phyloP scores from a whole-genome alignment of 108 stramenopile genomes.

The Skeletonema costatum region DNA sequence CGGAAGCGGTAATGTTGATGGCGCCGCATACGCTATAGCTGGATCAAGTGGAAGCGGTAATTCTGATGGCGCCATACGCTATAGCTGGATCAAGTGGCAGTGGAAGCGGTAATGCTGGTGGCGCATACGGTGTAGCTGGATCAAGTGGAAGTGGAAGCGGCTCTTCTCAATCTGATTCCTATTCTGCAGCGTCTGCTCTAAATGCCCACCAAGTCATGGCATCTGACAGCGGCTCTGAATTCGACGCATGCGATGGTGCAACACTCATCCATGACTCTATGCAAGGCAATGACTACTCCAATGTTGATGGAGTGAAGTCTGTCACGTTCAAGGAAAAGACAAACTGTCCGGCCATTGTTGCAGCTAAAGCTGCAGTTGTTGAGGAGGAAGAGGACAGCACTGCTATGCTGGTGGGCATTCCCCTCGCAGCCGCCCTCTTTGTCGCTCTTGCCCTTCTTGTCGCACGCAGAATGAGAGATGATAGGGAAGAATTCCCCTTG shows the following conservation, averaged over 20 bases:
- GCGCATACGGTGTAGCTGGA: background rate
- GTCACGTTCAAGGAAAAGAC: conserved; percentile 9
- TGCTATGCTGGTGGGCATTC: conserved; percentile 18
- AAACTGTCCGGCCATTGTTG: conserved; percentile 8
- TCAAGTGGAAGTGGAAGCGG: background rate
- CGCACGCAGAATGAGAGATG: conserved; percentile 7
- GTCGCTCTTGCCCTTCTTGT: conserved; percentile 23
- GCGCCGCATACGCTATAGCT: too few relatives aligned
- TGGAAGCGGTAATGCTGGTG: background rate
- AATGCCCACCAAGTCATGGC: background rate
- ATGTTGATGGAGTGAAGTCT: conserved; percentile 28
- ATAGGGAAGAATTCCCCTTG: background rate
- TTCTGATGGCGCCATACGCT: background rate
- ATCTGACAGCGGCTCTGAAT: conserved; percentile 5
- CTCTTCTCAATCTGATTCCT: background rate
- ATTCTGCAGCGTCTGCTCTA: background rate
- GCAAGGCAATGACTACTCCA: conserved; percentile 26
- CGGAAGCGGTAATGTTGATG: background rate
- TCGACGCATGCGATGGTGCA: conserved; percentile 8
- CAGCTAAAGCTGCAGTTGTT: background rate
- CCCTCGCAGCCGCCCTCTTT: conserved; percentile 5
- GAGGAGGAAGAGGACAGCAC: conserved; percentile 17
- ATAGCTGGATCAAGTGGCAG: background rate
- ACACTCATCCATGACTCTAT: conserved; percentile 23
- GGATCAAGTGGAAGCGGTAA: background rate